Evolutionary conservation across 2,329 filamentous ascomycete genomes (phyloP), one percentile per base, ranked within the genome.

Genomic region (Pestalotiopsis sp.): DNA sequence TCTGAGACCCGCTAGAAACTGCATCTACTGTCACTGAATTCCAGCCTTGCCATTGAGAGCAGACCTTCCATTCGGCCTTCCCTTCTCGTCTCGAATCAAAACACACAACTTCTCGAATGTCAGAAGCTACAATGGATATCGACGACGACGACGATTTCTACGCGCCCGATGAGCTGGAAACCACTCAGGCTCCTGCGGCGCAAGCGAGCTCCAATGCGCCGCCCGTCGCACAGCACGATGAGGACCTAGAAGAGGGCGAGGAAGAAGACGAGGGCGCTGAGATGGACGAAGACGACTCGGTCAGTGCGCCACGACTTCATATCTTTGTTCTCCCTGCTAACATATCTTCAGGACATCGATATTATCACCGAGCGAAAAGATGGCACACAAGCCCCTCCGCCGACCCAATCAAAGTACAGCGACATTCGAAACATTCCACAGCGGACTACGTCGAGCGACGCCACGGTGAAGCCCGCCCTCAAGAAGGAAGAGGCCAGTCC

Each of bases 81-180:
- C 27, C 52, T 27, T 2, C 23, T 31, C 17, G 27, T 23, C 14
- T 25, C 11, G 25, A 45, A 64, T 13, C 38, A 31, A 52, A 49
- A 49, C 62, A 23, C 57, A 38, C 45, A 56, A 66, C 67, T 17
- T n/a, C 25, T 31, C 31, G 31, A n/a, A 62, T 12, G 31, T 39
- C 59, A 4, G 12, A 23, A 57, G 61, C 62, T 75, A 83, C 71
- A 25, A 91, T 91, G 88, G 89, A 91, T 76, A 86, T 91, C 69
- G 89, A 91, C 78, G 89, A 91, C 72, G 89, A 91, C 64, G 89
- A 91, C 72, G 89, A 91, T 78, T 89, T 91, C 74, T 91, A 91
- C 76, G 86, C 86, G 68, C 85, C 87, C 1, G 89, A 91, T 69
- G 88, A 90, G 77, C 82, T 84, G 62, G 61, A 70, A 61, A 62